A percentile compares a stretch with the other conserved stretches of the same genome.
Conservation (phyloP, 2,329 filamentous ascomycete species). For the Monilinia fructigena region DNA sequence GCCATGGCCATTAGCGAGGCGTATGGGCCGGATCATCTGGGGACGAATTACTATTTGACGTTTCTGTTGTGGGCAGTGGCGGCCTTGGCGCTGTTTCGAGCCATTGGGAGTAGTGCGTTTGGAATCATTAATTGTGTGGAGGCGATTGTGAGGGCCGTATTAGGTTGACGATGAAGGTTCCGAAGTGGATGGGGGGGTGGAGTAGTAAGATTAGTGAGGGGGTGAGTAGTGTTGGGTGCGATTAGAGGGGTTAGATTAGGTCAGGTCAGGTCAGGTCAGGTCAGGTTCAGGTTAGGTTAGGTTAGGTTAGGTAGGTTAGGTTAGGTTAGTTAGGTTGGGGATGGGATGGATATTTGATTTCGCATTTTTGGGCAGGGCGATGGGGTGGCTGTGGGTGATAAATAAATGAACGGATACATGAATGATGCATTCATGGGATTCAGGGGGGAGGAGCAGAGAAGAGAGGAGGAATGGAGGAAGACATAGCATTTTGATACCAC, state of each 20-base stretch:
- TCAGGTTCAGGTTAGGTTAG: too few species aligned
- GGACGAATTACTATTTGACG: slow-evolving; percentile 83
- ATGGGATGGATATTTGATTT: background rate
- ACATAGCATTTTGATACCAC: slow-evolving; percentile 10
- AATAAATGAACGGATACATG: background rate
- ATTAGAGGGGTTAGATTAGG: slow-evolving; percentile 12
- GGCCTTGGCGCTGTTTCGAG: slow-evolving; percentile 80
- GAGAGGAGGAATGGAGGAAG: background rate
- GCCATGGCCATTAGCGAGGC: slow-evolving; percentile 91
- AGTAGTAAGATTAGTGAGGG: slow-evolving; percentile 36
- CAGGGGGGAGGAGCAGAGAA: background rate
- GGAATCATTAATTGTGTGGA: slow-evolving; percentile 81
- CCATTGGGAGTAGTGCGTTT: slow-evolving; percentile 77
- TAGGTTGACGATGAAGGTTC: slow-evolving; percentile 36
- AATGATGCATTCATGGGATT: background rate
- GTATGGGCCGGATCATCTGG: slow-evolving; percentile 69
- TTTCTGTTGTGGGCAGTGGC: slow-evolving; percentile 95
- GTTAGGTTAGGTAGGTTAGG: background rate
- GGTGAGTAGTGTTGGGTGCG: slow-evolving; percentile 38
- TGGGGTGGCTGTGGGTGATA: background rate
- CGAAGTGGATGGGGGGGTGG: slow-evolving; percentile 37
- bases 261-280: too few species aligned
- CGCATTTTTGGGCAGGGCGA: background rate
- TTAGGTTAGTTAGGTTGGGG: background rate
- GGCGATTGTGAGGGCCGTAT: slow-evolving; percentile 80